Evolutionary conservation across 1,284 basidiomycete genomes (phyloP).

Genomic region (Bondarzewia mesenterica): DNA sequence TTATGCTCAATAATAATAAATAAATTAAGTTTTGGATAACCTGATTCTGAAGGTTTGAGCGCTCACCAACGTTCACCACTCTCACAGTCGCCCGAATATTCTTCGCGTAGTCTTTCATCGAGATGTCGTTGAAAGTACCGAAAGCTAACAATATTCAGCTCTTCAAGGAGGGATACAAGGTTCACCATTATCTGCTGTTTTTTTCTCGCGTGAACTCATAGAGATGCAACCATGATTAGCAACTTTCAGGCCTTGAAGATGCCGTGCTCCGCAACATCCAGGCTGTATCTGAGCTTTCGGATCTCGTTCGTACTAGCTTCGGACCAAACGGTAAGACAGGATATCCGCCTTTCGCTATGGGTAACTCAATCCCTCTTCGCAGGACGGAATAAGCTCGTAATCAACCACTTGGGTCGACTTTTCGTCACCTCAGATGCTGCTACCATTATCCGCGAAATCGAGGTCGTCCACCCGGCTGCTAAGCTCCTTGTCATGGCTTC

Average conservation of each 20-base stretch:
- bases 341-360: too few relatives aligned
- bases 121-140: constrained; percentile 92
- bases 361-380: background rate
- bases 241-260: constrained; percentile 87
- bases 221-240: constrained; percentile 35
- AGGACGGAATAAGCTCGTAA: constrained; percentile 93
- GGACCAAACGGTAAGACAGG: constrained; percentile 93
- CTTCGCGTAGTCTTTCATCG: too few relatives aligned
- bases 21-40: too few relatives aligned
- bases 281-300: constrained; percentile 88
- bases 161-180: constrained; percentile 95
- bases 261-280: constrained; percentile 93
- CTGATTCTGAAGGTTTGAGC: too few relatives aligned
- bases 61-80: too few relatives aligned
- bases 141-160: constrained; percentile 85
- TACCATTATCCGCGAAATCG: constrained; percentile 96
- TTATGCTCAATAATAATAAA: too few relatives aligned
- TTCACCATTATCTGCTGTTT: constrained; percentile 18
- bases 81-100: too few relatives aligned
- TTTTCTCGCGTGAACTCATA: constrained; percentile 2
- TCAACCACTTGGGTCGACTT: constrained; percentile 92
- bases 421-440: constrained; percentile 99
- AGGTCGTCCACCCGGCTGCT: constrained; percentile 97
- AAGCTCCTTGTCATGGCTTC: constrained; percentile 97
- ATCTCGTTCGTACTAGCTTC: constrained; percentile 94